Evolutionary conservation across 805 yeast genomes (phyloP), one percentile per base, ranked within the genome.

Genomic region (Torulaspora franciscae): DNA sequence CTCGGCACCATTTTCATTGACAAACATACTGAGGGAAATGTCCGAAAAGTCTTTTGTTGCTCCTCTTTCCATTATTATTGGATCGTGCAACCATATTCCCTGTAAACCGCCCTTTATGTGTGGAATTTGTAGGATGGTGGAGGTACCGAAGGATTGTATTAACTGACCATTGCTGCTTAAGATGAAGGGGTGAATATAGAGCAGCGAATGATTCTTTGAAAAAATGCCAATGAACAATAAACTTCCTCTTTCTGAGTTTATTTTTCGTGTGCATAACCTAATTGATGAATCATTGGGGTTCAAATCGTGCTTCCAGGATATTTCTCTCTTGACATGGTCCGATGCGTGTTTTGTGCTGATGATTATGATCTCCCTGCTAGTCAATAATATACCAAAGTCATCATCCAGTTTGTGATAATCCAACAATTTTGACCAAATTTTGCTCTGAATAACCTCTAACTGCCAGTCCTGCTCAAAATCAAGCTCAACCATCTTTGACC

Each of bases 241-340:
- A 6, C 40, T 40, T 3, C 26, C 36, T 14, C 35, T 39, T 9
- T 38, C 44, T 24, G 38, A 34, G 3, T 52, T 54, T 3, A 60
- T 32, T 7, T 55, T 43, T 9, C 64, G 58, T 1, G 72, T 57
- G 2, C 59, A 50, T 42, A 83, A 45, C 41, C 59, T 65, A 43
- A 81, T 52, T 0, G 86, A 72, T 1, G 75, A 73, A 52, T 86
- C 95, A 0, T 59, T 50, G 6, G 74, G 70, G 34, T 74, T 72
- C 17, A 84, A 62, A 48, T 66, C 76, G 61, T 88, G 96, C 48
- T 81, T 83, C 90, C 95, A 85, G 0, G 90, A 75, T 1, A 87
- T 55, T 2, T 77, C 47, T 46, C 84, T 70, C 25, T 64, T 64
- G n/a, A 77, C 57, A 3, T 64, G 61, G 7, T 50, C 56, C 11